These are phyloP conservation scores for Pelargonium australe DNA, from an alignment of 441 rosid species.

Conservation along the genomic window DNA sequence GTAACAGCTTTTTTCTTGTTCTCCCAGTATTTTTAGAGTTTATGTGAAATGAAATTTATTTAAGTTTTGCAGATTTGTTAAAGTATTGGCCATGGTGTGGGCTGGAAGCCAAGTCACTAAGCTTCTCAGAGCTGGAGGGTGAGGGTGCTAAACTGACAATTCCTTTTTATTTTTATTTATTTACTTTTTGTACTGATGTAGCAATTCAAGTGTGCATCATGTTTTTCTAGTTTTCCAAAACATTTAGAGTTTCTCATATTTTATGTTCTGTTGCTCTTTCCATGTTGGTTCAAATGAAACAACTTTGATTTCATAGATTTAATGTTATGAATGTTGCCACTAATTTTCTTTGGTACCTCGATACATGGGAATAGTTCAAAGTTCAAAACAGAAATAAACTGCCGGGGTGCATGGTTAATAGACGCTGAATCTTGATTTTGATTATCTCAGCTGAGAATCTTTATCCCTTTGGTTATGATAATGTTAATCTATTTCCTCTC, in stretches of 20 bases:
- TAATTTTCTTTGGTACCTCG: not conserved
- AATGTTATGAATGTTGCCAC: not conserved
- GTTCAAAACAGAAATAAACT: not conserved
- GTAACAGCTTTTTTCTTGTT: conserved; percentile 28
- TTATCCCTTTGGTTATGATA: no score
- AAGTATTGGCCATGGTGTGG: conserved; percentile 97
- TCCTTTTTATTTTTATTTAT: conserved; percentile 1
- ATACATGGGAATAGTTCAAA: not conserved
- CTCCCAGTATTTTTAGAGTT: conserved; percentile 9
- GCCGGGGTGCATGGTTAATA: not conserved
- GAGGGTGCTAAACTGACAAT: conserved; percentile 27
- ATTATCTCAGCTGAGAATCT: no score
- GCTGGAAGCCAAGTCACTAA: conserved; percentile 96
- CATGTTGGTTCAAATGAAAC: not conserved
- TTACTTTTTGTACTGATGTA: not conserved
- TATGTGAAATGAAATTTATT: conserved; percentile 8
- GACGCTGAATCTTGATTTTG: not conserved
- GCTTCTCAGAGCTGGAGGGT: conserved; percentile 86
- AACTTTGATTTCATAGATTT: not conserved
- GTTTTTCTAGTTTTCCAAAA: not conserved
- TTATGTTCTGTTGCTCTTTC: not conserved
- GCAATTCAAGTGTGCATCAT: not conserved
- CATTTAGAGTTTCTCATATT: not conserved
- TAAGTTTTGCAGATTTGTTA: conserved; percentile 57
- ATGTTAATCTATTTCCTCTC: not conserved